Conservation (phyloP, 176 grass and related monocot genomes). For the Poa annua region DNA sequence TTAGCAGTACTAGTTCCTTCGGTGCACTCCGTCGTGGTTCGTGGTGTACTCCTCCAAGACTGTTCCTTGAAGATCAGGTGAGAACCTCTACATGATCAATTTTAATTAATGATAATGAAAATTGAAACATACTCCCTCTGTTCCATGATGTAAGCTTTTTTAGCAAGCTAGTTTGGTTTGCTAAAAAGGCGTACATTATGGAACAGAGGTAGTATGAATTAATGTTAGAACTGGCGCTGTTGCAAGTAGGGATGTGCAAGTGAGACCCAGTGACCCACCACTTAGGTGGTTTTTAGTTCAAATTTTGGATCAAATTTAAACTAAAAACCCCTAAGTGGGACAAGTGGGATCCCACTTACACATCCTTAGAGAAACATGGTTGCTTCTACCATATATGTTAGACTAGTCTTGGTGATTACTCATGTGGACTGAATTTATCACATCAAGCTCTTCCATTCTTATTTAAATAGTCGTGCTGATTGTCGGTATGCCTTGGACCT, state of each 20-base stretch:
- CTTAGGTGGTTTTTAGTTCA: too few relatives aligned
- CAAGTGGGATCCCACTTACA: too few relatives aligned
- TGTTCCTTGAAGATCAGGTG: conserved; percentile 99
- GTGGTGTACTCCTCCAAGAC: conserved; percentile 94
- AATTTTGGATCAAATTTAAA: too few relatives aligned
- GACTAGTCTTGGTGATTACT: neutral
- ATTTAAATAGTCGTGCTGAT: conserved; percentile 16
- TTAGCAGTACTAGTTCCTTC: conserved; percentile 97
- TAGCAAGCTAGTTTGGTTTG: too few relatives aligned
- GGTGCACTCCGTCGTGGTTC: conserved; percentile 76
- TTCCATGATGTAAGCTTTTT: too few relatives aligned
- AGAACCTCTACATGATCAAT: conserved; percentile 14
- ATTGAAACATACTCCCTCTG: neutral
- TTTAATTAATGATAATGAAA: conserved; percentile 10
- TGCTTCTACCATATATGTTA: neutral
- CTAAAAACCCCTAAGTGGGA: too few relatives aligned
- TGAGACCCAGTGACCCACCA: too few relatives aligned
- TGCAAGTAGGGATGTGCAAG: neutral
- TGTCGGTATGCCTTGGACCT: neutral
- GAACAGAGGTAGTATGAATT: neutral
- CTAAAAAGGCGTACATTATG: too few relatives aligned
- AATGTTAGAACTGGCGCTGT: neutral
- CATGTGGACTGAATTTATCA: conserved; percentile 15
- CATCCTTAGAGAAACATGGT: neutral
- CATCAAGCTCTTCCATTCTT: neutral